Base-by-base conservation (phyloP, 2,329 filamentous ascomycete species). In the Ilyonectria sp. region DNA sequence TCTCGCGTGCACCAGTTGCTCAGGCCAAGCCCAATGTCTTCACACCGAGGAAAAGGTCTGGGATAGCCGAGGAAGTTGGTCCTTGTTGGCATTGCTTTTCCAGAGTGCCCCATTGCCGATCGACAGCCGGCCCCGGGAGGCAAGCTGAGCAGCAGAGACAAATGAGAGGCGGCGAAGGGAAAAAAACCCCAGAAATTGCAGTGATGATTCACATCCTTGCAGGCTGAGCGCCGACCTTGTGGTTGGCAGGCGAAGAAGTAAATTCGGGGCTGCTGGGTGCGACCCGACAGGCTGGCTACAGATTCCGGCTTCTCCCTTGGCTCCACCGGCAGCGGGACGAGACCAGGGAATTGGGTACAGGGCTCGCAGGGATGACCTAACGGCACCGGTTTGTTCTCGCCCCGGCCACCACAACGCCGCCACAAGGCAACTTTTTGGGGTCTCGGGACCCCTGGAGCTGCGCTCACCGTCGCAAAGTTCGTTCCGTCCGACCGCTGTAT, bases 351-450 rank as follows among this genome's bases (percentile, higher is more conserved):
- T 43, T 57, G 67, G 59, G 54, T 37, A 54, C 65, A 68, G 69
- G 65, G 65, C 60, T 65, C 59, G 49, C 63, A 69, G 69, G 71
- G 69, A 71, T 69, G 54, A 60, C 43, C 59, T 43, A 60, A 58
- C 57, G 53, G 64, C 65, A 75, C 77, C 76, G 77, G 77, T 78
- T 78, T 78, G 70, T 79, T 79, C 76, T 78, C 77, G 77, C 75
- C 69, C 63, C 63, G 60, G 69, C 71, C 75, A 70, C 66, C 69
- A 73, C 65, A 54, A 70, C 65, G 53, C 44, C 60, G 53, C 33
- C 71, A 60, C 61, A 70, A 66, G 64, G 60, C 70, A 69, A 19
- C 50, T 53, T 66, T 70, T 60, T 58, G 66, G 67, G 66, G 61
- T 66, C 60, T 62, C 56, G 52, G 67, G 69, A 68, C 71, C 69